phyloP scores from a whole-genome alignment of 768 basidiomycete species.

The Agaricus blazei region DNA sequence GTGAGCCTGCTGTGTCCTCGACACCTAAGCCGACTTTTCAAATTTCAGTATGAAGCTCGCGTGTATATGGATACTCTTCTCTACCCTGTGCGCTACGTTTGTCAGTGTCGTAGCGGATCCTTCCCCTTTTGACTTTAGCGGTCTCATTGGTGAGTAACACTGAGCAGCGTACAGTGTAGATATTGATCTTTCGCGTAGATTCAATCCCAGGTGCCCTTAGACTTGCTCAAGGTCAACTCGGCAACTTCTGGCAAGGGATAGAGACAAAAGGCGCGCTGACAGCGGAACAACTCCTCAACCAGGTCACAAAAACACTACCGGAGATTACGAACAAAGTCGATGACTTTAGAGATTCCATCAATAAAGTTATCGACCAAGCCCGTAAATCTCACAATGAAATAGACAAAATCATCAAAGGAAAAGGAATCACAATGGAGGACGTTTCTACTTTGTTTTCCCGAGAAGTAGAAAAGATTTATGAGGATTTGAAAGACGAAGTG shows the following conservation, averaged over 20 bases:
- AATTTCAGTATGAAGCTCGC: background rate
- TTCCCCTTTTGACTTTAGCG: no score
- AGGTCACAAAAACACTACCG: background rate
- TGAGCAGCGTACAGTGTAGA: no score
- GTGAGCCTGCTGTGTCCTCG: no score
- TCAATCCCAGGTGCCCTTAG: background rate
- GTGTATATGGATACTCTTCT: background rate
- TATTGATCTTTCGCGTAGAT: background rate
- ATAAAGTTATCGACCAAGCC: background rate
- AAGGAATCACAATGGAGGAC: background rate
- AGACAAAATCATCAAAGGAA: background rate
- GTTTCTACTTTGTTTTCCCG: background rate
- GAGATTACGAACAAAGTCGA: background rate
- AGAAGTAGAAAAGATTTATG: background rate
- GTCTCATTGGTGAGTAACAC: no score
- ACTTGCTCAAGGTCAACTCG: background rate
- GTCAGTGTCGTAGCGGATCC: background rate
- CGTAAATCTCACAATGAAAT: background rate
- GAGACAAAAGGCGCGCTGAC: background rate
- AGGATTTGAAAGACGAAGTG: conserved; percentile 6
- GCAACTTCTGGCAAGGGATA: background rate
- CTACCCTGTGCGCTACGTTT: background rate
- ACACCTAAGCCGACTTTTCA: background rate
- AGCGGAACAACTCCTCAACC: background rate
- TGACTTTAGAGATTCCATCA: background rate